A percentile compares a stretch with the other conserved stretches of the same genome.
Conservation (phyloP, 306 rosid genomes). For the Boehmeria nivea region DNA sequence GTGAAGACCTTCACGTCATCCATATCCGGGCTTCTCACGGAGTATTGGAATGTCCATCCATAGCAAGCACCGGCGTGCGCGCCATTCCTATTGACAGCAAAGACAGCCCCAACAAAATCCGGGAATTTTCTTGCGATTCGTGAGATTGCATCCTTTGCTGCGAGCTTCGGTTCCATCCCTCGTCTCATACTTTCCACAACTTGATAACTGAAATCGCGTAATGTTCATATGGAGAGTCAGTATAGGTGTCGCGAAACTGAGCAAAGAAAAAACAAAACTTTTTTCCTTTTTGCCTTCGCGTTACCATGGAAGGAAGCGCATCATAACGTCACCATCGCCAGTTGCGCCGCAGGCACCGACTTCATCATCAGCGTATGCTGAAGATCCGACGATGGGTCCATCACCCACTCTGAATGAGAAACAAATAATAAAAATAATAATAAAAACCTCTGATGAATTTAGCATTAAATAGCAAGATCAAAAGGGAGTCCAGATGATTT, state of each 20-base stretch:
- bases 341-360: slow-evolving; percentile 95
- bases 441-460: neutral
- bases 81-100: slow-evolving; percentile 71
- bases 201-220: slow-evolving; percentile 88
- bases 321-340: slow-evolving; percentile 91
- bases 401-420: slow-evolving; percentile 70
- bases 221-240: slow-evolving; percentile 8
- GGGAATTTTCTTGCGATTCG: slow-evolving; percentile 75
- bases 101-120: slow-evolving; percentile 68
- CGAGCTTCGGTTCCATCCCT: slow-evolving; percentile 80
- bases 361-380: slow-evolving; percentile 70
- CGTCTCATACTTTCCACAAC: slow-evolving; percentile 94
- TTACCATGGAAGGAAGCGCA: slow-evolving; percentile 96
- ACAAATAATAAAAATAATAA: neutral
- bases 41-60: slow-evolving; percentile 92
- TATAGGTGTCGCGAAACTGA: neutral
- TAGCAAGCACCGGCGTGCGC: slow-evolving; percentile 83
- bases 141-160: slow-evolving; percentile 71
- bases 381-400: slow-evolving; percentile 87
- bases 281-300: neutral
- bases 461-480: neutral
- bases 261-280: neutral
- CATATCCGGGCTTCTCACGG: slow-evolving; percentile 72
- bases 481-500: too few species aligned
- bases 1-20: slow-evolving; percentile 71